Conservation (phyloP, 306 rosid genomes). For the Comarum palustre region DNA sequence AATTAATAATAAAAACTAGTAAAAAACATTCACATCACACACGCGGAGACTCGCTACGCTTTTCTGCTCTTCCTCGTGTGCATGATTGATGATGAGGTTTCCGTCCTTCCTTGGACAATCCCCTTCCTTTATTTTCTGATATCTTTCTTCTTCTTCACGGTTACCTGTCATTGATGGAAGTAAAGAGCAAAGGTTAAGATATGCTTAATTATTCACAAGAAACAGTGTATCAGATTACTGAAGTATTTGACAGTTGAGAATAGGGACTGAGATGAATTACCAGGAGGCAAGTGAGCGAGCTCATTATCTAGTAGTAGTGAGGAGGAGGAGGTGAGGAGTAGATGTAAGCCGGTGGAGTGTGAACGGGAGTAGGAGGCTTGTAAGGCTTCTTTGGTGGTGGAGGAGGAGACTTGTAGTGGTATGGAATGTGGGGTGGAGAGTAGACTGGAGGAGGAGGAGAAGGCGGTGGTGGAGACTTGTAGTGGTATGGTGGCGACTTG, state of each 20-base stretch:
- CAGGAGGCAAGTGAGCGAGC: slow-evolving; percentile 21
- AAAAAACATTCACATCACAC: slow-evolving; percentile 8
- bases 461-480: slow-evolving; percentile 11
- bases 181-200: not conserved
- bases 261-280: slow-evolving; percentile 33
- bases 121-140: slow-evolving; percentile 52
- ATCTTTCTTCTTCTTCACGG: not conserved
- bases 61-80: slow-evolving; percentile 10
- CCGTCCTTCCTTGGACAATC: slow-evolving; percentile 20
- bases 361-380: slow-evolving; percentile 35
- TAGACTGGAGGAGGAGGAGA: slow-evolving; percentile 6
- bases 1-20: not conserved
- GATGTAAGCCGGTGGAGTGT: slow-evolving; percentile 43
- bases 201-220: not conserved
- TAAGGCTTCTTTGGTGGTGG: slow-evolving; percentile 18
- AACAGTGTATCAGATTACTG: not conserved
- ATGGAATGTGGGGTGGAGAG: slow-evolving; percentile 9
- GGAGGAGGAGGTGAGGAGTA: slow-evolving; percentile 85
- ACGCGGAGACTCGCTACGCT: slow-evolving; percentile 27
- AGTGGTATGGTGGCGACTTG: slow-evolving; percentile 16
- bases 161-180: slow-evolving; percentile 30
- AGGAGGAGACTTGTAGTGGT: slow-evolving; percentile 25
- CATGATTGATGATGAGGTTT: slow-evolving; percentile 15
- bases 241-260: not conserved
- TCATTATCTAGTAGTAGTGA: slow-evolving; percentile 47